phyloP scores from a whole-genome alignment of 2,329 filamentous ascomycete species.

The Sarocladium brachiariae region DNA sequence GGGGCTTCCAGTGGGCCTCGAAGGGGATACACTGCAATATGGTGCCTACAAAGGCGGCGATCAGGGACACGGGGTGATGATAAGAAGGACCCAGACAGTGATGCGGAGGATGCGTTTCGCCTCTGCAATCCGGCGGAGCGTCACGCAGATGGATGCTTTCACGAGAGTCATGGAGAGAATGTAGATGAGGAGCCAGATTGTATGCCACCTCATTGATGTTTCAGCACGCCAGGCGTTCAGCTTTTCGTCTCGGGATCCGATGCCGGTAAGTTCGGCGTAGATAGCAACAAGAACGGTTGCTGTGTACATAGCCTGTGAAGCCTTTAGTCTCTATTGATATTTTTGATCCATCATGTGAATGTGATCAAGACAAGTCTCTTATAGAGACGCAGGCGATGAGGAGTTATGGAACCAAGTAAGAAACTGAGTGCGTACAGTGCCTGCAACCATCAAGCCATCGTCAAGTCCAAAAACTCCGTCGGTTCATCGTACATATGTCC shows the following conservation, averaged over 20 bases:
- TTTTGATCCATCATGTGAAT: too few relatives aligned
- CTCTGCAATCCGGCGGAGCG: conserved; percentile 19
- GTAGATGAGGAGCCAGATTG: conserved; percentile 22
- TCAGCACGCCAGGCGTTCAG: conserved; percentile 15
- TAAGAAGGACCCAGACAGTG: conserved; percentile 18
- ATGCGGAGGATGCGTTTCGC: conserved; percentile 16
- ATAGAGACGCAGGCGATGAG: too few relatives aligned
- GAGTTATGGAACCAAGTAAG: too few relatives aligned
- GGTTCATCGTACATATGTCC: conserved; percentile 1
- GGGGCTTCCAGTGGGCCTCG: conserved; percentile 17
- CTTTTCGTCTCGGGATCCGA: conserved; percentile 17
- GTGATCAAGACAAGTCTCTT: too few relatives aligned
- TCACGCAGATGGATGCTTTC: conserved; percentile 22
- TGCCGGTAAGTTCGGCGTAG: conserved; percentile 14
- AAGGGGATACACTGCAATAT: conserved; percentile 20
- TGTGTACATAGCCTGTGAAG: conserved; percentile 14
- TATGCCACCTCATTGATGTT: conserved; percentile 18
- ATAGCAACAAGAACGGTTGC: conserved; percentile 14
- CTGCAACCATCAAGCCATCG: conserved; percentile 14
- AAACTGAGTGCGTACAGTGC: conserved; percentile 13
- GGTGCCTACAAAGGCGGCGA: conserved; percentile 20
- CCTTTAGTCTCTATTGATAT: background rate
- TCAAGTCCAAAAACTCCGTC: conserved; percentile 12
- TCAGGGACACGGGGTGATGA: conserved; percentile 19
- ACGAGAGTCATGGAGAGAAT: conserved; percentile 17